Percentiles rank a stretch among this genome's conserved stretches.
phyloP scores from a whole-genome alignment of 805 yeast species.

The Metschnikowia cerradonensis region DNA sequence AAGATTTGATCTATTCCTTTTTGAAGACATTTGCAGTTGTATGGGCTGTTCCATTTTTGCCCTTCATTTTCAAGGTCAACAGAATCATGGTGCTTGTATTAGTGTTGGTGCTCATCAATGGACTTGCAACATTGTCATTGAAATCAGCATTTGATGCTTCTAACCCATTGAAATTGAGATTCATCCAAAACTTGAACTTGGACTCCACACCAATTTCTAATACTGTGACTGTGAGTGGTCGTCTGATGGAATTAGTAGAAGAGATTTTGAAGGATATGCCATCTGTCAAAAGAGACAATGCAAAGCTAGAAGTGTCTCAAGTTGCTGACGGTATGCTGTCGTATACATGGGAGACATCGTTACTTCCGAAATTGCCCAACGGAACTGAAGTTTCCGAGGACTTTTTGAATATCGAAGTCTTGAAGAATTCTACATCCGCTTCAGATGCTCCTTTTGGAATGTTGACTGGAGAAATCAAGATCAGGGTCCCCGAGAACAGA shows the following conservation, averaged over 20 bases:
- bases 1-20: slow-evolving; percentile 29
- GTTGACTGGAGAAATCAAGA: slow-evolving; percentile 55
- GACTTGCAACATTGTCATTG: slow-evolving; percentile 35
- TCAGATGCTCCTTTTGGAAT: slow-evolving; percentile 57
- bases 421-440: slow-evolving; percentile 45
- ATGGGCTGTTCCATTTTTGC: slow-evolving; percentile 50
- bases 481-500: slow-evolving; percentile 59
- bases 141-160: slow-evolving; percentile 55
- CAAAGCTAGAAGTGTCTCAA: slow-evolving; percentile 30
- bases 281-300: slow-evolving; percentile 42
- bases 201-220: slow-evolving; percentile 26
- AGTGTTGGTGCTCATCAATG: slow-evolving; percentile 30
- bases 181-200: slow-evolving; percentile 58
- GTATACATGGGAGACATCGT: slow-evolving; percentile 49
- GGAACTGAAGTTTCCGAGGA: slow-evolving; percentile 34
- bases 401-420: slow-evolving; percentile 48
- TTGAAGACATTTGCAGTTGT: slow-evolving; percentile 27
- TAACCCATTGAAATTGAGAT: slow-evolving; percentile 70
- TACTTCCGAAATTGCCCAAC: slow-evolving; percentile 39
- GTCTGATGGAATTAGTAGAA: slow-evolving; percentile 43
- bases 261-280: slow-evolving; percentile 60
- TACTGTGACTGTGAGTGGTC: slow-evolving; percentile 46
- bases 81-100: slow-evolving; percentile 41
- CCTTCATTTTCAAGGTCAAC: slow-evolving; percentile 68
- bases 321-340: slow-evolving; percentile 45